Base-by-base conservation (phyloP, 371 early-diverging fungal species). In the Apophysomyces elegans region DNA sequence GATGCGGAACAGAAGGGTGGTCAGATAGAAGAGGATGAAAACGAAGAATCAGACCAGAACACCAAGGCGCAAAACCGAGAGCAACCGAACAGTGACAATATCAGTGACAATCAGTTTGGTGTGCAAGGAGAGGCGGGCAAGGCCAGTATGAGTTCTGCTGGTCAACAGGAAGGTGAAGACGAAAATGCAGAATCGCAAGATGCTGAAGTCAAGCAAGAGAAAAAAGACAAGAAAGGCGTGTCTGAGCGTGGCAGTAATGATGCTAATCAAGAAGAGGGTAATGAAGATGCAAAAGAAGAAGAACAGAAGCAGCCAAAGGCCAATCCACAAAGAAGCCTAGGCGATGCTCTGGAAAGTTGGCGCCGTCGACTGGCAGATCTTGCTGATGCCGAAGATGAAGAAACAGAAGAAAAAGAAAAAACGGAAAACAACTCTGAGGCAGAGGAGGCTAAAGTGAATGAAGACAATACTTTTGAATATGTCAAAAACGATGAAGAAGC, bases 281-380 rank as follows among this genome's bases (percentile, higher is more conserved):
- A 66, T 2, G 64, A 74, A 21, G 69, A 76, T 36, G 64, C 73
- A 8, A 45, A 64, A n/a, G 71, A 70, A 37, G 67, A 78, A 56
- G 35, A 60, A 7, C 32, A 54, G 7, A 67, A 72, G 39, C 16
- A 54, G 21, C 41, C 68, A 21, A 66, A 83, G 57, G 78, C 84
- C 37, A 90, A 91, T 59, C 90, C 93, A 32, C 90, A 92, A 72
- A 87, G 95, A 62, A 92, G 91, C 36, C 75, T 97, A 39, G 96
- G 95, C 43, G 95, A 96, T 72, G 95, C 95, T 7, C 74, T 94
- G 62, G 92, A 95, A 72, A 90, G 90, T 73, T 96, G 96, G 96
- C 88, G 90, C 71, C 89, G 91, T 56, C 86, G 94, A 43, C 73
- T 95, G 43, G 87, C 92, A 43, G 83, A 88, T 65, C 75, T 92